Percentiles rank a stretch among this genome's conserved stretches.
phyloP scores from a whole-genome alignment of 805 yeast species.

The Pichia membranifaciens region DNA sequence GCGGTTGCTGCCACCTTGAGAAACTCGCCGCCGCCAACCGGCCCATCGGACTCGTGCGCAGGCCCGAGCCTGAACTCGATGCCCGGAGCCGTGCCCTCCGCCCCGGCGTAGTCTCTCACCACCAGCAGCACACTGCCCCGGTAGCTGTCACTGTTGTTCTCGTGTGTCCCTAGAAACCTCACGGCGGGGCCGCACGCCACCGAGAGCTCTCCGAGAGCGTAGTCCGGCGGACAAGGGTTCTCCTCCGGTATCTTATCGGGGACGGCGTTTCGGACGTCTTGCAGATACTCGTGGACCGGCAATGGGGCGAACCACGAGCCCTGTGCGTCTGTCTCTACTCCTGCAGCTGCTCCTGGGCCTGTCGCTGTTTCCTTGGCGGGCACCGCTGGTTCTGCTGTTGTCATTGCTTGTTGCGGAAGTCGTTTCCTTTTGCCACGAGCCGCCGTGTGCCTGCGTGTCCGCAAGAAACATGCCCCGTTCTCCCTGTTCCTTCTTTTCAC shows the following conservation, averaged over 20 bases:
- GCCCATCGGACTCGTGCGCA: constrained; percentile 12
- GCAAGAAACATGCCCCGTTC: too few species aligned
- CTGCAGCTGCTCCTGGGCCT: too few species aligned
- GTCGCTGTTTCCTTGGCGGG: too few species aligned
- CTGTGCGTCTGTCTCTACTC: too few species aligned
- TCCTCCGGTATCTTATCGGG: constrained; percentile 18
- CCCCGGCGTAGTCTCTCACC: constrained; percentile 33
- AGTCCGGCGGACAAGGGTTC: constrained; percentile 21
- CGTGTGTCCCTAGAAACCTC: constrained; percentile 58
- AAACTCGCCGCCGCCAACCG: constrained; percentile 28
- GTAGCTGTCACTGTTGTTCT: constrained; percentile 45
- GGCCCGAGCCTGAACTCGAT: constrained; percentile 33
- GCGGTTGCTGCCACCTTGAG: constrained; percentile 11
- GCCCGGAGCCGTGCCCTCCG: constrained; percentile 13
- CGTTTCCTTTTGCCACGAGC: too few species aligned
- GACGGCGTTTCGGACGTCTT: constrained; percentile 16
- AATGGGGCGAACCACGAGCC: constrained; percentile 27
- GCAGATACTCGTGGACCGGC: constrained; percentile 23
- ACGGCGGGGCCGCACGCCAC: constrained; percentile 75
- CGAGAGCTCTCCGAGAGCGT: constrained; percentile 29
- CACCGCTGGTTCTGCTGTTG: too few species aligned
- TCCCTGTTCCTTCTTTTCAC: too few species aligned
- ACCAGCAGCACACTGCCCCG: constrained; percentile 68
- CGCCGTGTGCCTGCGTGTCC: too few species aligned
- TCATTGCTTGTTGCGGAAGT: too few species aligned